Base-by-base conservation (phyloP, 495 filamentous ascomycete species). In the Bryoglossum gracile region DNA sequence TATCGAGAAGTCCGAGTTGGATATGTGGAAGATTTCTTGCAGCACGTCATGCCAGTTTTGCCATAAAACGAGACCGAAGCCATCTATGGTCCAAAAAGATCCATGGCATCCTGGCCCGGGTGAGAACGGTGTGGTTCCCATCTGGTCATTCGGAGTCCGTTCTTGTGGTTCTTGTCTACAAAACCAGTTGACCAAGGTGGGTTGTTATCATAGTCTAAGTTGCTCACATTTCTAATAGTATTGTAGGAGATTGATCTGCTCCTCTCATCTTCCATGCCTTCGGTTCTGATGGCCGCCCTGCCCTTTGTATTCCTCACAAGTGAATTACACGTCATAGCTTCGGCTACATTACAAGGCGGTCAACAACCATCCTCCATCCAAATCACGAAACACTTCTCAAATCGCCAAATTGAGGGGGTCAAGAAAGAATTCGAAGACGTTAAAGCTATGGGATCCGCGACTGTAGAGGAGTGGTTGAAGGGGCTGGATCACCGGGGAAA, bases 391-490 rank as follows among this genome's bases (percentile, higher is more conserved):
- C 62, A 72, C 19, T 88, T 78, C 57, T 77, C 69, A 51, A 73
- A 78, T 24, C 56, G 63, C 13, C 76, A 87, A 48, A 64, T 87
- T 10, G 61, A 69, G 19, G 59, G 50, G 2, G 72, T 89, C 32
- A 67, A 72, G 44, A 48, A 62, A 37, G 74, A 82, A 45, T 78
- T 84, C 44, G 60, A 72, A 17, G 66, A 76, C 1, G 83, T 77
- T 37, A 75, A 72, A 46, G 65, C 68, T 8, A 73, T 82, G 57
- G 82, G 83, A 17, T 46, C 67, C 3, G 80, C 80, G 13, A 72
- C 80, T 8, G 71, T 74, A 14, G 80, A 82, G 37, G 84, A 87
- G 60, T 90, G 86, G 85, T 62, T 80, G 4, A 88, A 87, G 62
- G 84, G 84, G 10, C 72, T 89, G 2, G 73, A 74, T 33, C 62